These are phyloP conservation scores for Collybia sp. DNA, from an alignment of 768 basidiomycete genomes.

Conservation along the genomic window DNA sequence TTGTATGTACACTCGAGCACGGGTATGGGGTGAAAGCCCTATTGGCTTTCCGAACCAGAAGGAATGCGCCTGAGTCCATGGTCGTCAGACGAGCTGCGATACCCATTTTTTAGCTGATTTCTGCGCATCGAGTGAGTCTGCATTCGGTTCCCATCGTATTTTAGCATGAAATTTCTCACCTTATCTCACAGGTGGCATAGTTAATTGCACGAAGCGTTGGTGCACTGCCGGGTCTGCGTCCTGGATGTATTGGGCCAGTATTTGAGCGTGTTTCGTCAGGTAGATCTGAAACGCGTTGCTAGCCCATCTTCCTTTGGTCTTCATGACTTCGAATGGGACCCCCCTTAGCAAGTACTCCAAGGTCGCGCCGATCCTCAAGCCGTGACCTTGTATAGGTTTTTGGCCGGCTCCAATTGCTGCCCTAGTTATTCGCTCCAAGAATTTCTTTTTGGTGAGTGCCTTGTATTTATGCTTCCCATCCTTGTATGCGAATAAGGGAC, in stretches of 20 bases:
- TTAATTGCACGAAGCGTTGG: too few species aligned
- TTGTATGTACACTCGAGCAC: too few species aligned
- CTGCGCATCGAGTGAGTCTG: too few species aligned
- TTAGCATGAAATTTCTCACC: too few species aligned
- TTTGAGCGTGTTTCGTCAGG: slow-evolving; percentile 9
- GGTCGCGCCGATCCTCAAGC: slow-evolving; percentile 22
- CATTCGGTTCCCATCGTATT: too few species aligned
- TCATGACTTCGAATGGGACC: slow-evolving; percentile 30
- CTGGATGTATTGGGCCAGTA: slow-evolving; percentile 14
- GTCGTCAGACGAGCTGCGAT: too few species aligned
- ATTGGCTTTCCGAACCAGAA: too few species aligned
- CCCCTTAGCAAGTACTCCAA: slow-evolving; percentile 32
- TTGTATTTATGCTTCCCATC: not conserved
- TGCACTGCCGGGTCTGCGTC: not conserved
- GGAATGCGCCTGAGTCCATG: too few species aligned
- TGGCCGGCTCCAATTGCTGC: slow-evolving; percentile 7
- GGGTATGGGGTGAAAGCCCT: too few species aligned
- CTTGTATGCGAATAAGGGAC: slow-evolving; percentile 25
- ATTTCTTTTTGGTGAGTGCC: slow-evolving; percentile 21
- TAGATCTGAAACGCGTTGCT: slow-evolving; percentile 18
- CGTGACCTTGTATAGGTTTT: slow-evolving; percentile 20
- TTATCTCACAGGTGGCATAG: too few species aligned
- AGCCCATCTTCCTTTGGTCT: slow-evolving; percentile 29
- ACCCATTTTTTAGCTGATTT: too few species aligned
- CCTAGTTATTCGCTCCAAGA: slow-evolving; percentile 12